Evolutionary conservation across 1,284 basidiomycete genomes (phyloP).

Genomic region (Tylopilus orsonianus): DNA sequence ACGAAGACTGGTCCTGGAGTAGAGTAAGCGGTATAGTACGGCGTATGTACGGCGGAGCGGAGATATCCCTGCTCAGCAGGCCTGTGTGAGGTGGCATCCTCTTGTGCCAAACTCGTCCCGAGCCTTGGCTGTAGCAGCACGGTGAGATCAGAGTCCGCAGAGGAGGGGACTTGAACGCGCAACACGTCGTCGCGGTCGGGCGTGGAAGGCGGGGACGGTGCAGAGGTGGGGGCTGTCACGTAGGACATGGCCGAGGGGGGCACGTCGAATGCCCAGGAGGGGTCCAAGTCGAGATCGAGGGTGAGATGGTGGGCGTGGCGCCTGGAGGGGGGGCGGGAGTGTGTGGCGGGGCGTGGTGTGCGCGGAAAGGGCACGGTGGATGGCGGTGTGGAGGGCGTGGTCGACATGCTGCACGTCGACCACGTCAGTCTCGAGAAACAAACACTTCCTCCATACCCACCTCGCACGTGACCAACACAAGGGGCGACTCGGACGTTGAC

Average conservation of each 20-base stretch:
- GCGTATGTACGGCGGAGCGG: slow-evolving; percentile 28
- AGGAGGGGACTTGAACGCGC: slow-evolving; percentile 5
- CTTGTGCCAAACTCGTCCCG: slow-evolving; percentile 10
- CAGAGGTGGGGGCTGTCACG: slow-evolving; percentile 22
- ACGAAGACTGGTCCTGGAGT: slow-evolving; percentile 30
- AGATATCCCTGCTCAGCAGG: slow-evolving; percentile 16
- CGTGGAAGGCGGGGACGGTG: slow-evolving; percentile 9
- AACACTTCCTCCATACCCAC: slow-evolving; percentile 8
- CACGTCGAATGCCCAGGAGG: slow-evolving; percentile 18
- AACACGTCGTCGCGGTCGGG: slow-evolving; percentile 24
- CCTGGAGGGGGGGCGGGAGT: neutral
- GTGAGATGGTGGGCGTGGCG: slow-evolving; percentile 19
- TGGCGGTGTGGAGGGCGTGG: slow-evolving; percentile 31
- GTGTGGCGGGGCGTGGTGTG: slow-evolving; percentile 6
- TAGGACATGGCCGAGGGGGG: slow-evolving; percentile 27
- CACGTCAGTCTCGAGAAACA: neutral
- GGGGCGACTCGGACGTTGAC: neutral
- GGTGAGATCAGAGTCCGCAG: slow-evolving; percentile 27
- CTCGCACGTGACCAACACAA: slow-evolving; percentile 29
- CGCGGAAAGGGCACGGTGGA: slow-evolving; percentile 25
- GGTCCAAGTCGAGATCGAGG: slow-evolving; percentile 27
- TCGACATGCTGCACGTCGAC: slow-evolving; percentile 33
- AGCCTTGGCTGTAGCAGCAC: slow-evolving; percentile 12
- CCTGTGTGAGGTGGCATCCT: slow-evolving; percentile 5
- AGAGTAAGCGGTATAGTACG: slow-evolving; percentile 35